Evolutionary conservation across 306 rosid species (phyloP).

Genomic region (Lathyrus oleraceus): DNA sequence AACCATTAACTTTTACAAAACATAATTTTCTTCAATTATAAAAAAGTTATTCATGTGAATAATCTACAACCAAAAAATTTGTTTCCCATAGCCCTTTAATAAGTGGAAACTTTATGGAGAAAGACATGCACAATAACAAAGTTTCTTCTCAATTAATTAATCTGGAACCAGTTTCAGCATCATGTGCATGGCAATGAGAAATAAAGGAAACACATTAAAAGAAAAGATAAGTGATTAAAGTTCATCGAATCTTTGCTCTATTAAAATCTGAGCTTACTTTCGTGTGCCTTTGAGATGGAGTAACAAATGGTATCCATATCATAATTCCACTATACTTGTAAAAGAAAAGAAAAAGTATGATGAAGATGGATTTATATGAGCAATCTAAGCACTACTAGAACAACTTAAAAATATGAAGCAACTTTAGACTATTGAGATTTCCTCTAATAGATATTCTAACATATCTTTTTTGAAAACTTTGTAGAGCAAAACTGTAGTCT

Average conservation of each 20-base stretch:
- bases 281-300: slow-evolving; percentile 8
- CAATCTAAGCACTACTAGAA: too few relatives aligned
- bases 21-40: too few relatives aligned
- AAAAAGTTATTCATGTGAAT: too few relatives aligned
- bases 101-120: slow-evolving; percentile 27
- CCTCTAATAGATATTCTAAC: too few relatives aligned
- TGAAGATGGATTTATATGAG: too few relatives aligned
- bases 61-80: too few relatives aligned
- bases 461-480: too few relatives aligned
- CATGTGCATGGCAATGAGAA: slow-evolving; percentile 23
- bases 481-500: too few relatives aligned
- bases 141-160: neutral
- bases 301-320: slow-evolving; percentile 44
- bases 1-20: too few relatives aligned
- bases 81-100: slow-evolving; percentile 18
- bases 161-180: neutral
- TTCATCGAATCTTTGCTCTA: slow-evolving; percentile 18
- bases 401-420: neutral
- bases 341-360: slow-evolving; percentile 25
- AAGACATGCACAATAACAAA: slow-evolving; percentile 4
- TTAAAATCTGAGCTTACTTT: slow-evolving; percentile 40
- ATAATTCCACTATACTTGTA: slow-evolving; percentile 36
- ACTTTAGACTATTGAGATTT: neutral
- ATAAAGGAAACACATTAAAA: slow-evolving; percentile 18
- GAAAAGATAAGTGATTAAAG: slow-evolving; percentile 34